Conservation (phyloP, 352 stramenopile genomes). For the Aphanomyces euteiches region DNA sequence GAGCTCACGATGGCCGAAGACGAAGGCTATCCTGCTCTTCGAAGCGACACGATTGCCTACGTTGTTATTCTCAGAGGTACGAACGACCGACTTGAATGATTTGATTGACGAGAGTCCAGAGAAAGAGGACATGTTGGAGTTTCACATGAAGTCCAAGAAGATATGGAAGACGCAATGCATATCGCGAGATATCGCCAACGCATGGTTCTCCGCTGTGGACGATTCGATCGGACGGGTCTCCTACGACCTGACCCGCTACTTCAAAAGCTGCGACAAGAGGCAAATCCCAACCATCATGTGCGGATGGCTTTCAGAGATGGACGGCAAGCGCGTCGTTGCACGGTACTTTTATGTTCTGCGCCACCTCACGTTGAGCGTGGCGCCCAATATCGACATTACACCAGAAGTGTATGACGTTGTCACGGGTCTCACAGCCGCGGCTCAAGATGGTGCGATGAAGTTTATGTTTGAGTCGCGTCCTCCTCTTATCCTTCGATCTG, state of each 20-base stretch:
- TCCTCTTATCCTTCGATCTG: constrained; percentile 35
- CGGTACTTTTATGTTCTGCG: constrained; percentile 79
- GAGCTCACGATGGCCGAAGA: constrained; percentile 70
- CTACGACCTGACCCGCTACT: constrained; percentile 17
- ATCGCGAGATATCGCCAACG: not conserved
- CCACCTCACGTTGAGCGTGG: constrained; percentile 56
- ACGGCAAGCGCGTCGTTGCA: constrained; percentile 26
- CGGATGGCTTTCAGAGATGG: constrained; percentile 69
- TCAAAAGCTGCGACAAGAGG: constrained; percentile 41
- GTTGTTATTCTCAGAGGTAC: constrained; percentile 55
- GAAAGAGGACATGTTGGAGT: constrained; percentile 59
- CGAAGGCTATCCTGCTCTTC: constrained; percentile 52
- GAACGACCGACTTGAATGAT: not conserved
- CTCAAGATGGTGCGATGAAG: constrained; percentile 59
- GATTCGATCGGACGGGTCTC: constrained; percentile 15
- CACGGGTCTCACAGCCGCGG: constrained; percentile 58
- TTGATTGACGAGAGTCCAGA: constrained; percentile 1
- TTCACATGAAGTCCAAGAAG: constrained; percentile 62
- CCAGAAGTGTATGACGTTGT: constrained; percentile 61
- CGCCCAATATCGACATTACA: constrained; percentile 78
- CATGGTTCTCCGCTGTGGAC: constrained; percentile 20
- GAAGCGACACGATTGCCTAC: constrained; percentile 56
- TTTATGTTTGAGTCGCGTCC: constrained; percentile 55
- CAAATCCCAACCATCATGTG: constrained; percentile 64
- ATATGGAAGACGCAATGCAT: constrained; percentile 44